Percentiles rank a stretch among this genome's conserved stretches.
phyloP scores from a whole-genome alignment of 192 early-diverging fungal genomes.

The Allomyces macrogynus region DNA sequence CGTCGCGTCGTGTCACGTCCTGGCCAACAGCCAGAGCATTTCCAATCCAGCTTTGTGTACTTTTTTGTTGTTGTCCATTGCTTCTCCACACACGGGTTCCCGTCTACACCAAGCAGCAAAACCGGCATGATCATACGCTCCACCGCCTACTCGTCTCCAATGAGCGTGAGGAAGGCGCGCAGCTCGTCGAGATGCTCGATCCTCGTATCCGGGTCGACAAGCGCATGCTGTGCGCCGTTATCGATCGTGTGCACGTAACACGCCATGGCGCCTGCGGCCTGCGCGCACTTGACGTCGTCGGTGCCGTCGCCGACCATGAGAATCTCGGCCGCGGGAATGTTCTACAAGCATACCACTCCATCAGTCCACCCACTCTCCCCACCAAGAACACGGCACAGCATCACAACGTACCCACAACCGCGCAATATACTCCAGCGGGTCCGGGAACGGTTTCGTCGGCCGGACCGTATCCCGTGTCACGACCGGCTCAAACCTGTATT shows the following conservation, averaged over 20 bases:
- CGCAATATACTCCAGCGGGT: background rate
- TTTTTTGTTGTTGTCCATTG: no score
- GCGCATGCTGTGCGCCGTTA: background rate
- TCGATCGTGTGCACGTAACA: background rate
- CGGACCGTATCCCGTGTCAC: slow-evolving; percentile 2
- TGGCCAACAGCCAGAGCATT: no score
- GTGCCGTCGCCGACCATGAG: slow-evolving; percentile 4
- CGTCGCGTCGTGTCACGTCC: no score
- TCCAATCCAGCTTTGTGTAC: no score
- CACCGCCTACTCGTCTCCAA: no score
- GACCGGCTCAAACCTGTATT: background rate
- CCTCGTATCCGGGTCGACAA: background rate
- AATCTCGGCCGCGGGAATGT: background rate
- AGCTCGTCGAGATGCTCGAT: no score
- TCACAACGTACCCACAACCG: background rate
- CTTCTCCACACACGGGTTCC: no score
- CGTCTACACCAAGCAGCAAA: no score
- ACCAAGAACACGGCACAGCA: background rate
- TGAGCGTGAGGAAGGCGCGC: no score
- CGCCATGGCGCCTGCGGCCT: slow-evolving; percentile 1
- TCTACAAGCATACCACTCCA: background rate
- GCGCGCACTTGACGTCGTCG: slow-evolving; percentile 3
- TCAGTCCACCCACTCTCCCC: background rate
- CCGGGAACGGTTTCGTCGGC: slow-evolving; percentile 2
- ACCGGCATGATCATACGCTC: no score